A percentile compares a stretch with the other conserved stretches of the same genome.
Evolutionary conservation across 2,329 filamentous ascomycete species (phyloP).

Genomic region (Trichoderma cornu-damae): DNA sequence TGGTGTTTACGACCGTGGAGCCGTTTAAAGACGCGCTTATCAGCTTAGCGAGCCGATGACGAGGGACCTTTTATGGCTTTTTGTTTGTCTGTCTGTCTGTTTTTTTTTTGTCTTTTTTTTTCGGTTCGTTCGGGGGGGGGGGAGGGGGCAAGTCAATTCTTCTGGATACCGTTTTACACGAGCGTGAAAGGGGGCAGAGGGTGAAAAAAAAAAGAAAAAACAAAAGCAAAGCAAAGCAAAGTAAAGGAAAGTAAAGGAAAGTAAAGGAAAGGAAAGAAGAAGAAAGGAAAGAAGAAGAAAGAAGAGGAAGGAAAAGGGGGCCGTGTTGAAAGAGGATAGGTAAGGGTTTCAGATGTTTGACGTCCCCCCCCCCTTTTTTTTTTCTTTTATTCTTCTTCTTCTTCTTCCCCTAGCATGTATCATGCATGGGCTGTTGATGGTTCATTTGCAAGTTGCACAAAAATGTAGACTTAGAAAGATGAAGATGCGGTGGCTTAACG

Average conservation of each 20-base stretch:
- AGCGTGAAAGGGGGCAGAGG: background rate
- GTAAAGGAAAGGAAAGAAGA: background rate
- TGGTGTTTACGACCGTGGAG: conserved; percentile 47
- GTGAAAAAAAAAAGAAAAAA: too few relatives aligned
- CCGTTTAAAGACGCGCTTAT: conserved; percentile 40
- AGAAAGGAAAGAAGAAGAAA: background rate
- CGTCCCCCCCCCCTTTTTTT: too few relatives aligned
- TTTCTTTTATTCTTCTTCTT: too few relatives aligned
- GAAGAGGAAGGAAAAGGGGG: background rate
- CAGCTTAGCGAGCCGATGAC: conserved; percentile 27
- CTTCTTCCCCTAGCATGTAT: background rate
- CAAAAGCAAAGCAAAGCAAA: background rate
- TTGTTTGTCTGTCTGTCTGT: background rate
- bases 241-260: background rate
- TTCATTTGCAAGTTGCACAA: background rate
- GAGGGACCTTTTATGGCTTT: background rate
- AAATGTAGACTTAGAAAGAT: background rate
- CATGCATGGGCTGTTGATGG: background rate
- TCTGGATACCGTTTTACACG: background rate
- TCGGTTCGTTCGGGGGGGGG: too few relatives aligned
- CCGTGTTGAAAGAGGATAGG: background rate
- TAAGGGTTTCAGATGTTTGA: background rate
- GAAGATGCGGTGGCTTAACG: too few relatives aligned
- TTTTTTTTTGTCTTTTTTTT: background rate
- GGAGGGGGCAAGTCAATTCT: background rate